phyloP scores from a whole-genome alignment of 345 rosid species.

The Eucalyptus urophylla region DNA sequence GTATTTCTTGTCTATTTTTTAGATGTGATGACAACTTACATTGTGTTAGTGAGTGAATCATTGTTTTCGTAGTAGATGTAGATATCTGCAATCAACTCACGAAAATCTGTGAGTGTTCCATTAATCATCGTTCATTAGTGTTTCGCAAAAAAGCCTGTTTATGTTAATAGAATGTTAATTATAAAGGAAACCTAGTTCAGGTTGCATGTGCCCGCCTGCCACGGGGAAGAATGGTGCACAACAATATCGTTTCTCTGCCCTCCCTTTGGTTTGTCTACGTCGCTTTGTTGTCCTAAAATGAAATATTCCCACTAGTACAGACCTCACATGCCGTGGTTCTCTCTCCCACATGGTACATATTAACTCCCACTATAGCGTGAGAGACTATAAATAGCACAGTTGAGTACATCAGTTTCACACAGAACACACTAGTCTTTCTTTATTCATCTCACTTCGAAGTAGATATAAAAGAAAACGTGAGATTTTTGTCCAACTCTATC shows the following conservation, averaged over 20 bases:
- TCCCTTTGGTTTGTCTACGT: background rate
- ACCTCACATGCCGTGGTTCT: background rate
- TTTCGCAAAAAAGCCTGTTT: background rate
- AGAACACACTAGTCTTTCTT: background rate
- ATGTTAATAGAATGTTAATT: background rate
- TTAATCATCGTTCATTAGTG: background rate
- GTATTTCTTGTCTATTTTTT: background rate
- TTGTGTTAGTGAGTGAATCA: background rate
- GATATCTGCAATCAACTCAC: background rate
- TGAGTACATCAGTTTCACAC: background rate
- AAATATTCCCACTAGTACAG: background rate
- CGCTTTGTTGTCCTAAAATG: background rate
- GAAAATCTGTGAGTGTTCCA: background rate
- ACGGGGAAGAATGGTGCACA: background rate
- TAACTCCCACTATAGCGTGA: background rate
- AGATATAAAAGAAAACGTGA: background rate
- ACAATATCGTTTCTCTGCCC: slow-evolving; percentile 1
- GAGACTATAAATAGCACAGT: background rate
- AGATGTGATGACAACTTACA: background rate
- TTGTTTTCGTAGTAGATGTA: background rate
- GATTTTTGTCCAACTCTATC: background rate
- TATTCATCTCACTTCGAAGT: background rate
- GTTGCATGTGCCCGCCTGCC: background rate
- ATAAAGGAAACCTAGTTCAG: background rate
- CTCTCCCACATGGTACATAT: background rate